Percentiles rank a stretch among this genome's conserved stretches.
These are phyloP conservation scores for Rhodotorula graminis DNA, from an alignment of 768 basidiomycete genomes.

Conservation along the genomic window DNA sequence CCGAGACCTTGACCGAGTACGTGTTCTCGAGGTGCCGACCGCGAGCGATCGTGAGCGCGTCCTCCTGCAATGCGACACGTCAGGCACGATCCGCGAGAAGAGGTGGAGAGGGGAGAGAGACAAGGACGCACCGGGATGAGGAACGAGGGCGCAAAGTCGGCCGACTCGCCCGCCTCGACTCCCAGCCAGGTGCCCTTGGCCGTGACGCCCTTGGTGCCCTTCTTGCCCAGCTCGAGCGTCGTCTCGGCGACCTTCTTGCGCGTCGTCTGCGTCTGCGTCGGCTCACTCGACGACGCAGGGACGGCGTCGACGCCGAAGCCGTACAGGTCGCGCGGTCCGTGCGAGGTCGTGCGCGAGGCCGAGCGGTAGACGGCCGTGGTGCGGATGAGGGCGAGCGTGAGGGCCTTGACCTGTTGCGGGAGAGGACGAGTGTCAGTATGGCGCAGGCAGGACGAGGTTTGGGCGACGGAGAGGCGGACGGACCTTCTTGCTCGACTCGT, in stretches of 20 bases:
- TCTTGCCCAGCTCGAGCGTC: slow-evolving; percentile 62
- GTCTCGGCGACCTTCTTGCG: slow-evolving; percentile 64
- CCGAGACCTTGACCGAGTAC: slow-evolving; percentile 63
- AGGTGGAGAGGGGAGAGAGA: not conserved
- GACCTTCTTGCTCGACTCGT: slow-evolving; percentile 55
- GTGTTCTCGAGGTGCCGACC: slow-evolving; percentile 70
- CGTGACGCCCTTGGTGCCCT: slow-evolving; percentile 64
- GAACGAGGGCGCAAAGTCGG: slow-evolving; percentile 65
- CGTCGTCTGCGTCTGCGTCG: slow-evolving; percentile 55
- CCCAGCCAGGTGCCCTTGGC: slow-evolving; percentile 89
- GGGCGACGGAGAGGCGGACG: too few species aligned
- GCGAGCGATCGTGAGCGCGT: slow-evolving; percentile 64
- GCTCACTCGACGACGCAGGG: not conserved
- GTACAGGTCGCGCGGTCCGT: not conserved
- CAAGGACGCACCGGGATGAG: slow-evolving; percentile 62
- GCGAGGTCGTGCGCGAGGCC: not conserved
- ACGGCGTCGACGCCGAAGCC: not conserved
- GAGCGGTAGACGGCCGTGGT: slow-evolving; percentile 65
- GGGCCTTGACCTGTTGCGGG: slow-evolving; percentile 54
- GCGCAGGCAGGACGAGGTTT: too few species aligned
- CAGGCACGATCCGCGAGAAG: not conserved
- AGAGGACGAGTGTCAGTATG: too few species aligned
- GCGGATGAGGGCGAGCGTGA: slow-evolving; percentile 62
- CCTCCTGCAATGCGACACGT: slow-evolving; percentile 53
- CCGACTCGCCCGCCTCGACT: slow-evolving; percentile 59